Evolutionary conservation across 2,329 filamentous ascomycete species (phyloP).

Genomic region (Geosmithia flava): DNA sequence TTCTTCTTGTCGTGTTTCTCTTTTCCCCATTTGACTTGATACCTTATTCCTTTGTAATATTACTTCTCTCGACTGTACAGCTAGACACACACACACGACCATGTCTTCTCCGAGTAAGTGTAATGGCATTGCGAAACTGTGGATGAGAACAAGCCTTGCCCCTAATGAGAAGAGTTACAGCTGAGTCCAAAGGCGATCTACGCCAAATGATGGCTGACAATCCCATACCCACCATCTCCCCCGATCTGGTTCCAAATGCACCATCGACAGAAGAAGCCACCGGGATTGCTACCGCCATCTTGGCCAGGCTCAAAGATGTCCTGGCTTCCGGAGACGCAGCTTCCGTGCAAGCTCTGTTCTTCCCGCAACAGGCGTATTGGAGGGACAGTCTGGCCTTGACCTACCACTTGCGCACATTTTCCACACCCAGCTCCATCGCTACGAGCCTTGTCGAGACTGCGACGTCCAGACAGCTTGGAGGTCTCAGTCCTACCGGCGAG

Average conservation of each 20-base stretch:
- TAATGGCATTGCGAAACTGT: too few species aligned
- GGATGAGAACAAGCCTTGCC: too few species aligned
- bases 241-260: conserved; percentile 3
- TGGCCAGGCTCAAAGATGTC: too few species aligned
- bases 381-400: conserved; percentile 22
- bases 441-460: conserved; percentile 9
- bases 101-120: too few species aligned
- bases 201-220: conserved; percentile 9
- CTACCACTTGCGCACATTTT: conserved; percentile 21
- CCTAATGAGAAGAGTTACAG: too few species aligned
- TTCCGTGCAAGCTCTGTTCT: conserved; percentile 14
- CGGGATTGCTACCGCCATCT: neutral
- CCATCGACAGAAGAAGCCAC: conserved; percentile 5
- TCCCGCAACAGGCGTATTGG: conserved; percentile 19
- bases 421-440: conserved; percentile 9
- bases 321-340: conserved; percentile 5
- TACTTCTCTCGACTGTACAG: too few species aligned
- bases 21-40: too few species aligned
- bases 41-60: too few species aligned
- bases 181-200: neutral
- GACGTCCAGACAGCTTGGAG: conserved; percentile 6
- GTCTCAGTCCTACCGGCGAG: neutral
- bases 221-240: conserved; percentile 11
- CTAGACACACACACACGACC: too few species aligned
- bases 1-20: too few species aligned